Evolutionary conservation across 306 rosid genomes (phyloP).

Genomic region (Elaeagnus macrophylla): DNA sequence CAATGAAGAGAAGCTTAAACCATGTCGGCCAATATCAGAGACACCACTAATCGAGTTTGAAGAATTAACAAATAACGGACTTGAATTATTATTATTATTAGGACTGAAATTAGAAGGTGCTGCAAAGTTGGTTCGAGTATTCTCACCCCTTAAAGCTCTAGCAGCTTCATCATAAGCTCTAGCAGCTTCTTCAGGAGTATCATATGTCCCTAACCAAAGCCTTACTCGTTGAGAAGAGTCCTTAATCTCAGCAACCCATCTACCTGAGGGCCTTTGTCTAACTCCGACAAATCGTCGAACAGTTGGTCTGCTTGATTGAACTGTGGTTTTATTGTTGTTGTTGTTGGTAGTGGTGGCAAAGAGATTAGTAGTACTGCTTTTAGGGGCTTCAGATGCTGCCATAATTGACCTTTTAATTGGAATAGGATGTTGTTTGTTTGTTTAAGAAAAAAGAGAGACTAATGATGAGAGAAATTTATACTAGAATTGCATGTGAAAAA

Average conservation of each 20-base stretch:
- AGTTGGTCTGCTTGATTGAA: conserved; percentile 25
- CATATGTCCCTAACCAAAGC: conserved; percentile 88
- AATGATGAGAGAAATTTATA: not conserved
- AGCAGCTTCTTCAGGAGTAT: conserved; percentile 87
- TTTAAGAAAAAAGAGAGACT: conserved; percentile 1
- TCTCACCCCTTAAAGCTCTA: conserved; percentile 64
- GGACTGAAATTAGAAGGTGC: conserved; percentile 9
- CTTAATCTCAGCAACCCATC: conserved; percentile 96
- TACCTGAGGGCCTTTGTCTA: conserved; percentile 78
- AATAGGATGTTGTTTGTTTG: conserved; percentile 4
- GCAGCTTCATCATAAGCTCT: conserved; percentile 88
- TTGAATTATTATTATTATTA: not conserved
- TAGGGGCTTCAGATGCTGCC: conserved; percentile 49
- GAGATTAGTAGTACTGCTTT: conserved; percentile 23
- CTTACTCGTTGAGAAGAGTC: conserved; percentile 83
- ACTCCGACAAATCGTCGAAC: conserved; percentile 66
- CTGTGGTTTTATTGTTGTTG: conserved; percentile 7
- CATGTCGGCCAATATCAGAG: conserved; percentile 18
- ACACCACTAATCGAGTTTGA: not conserved
- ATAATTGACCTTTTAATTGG: conserved; percentile 13
- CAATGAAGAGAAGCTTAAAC: conserved; percentile 60
- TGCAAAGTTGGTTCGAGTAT: conserved; percentile 74
- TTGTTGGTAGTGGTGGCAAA: conserved; percentile 5
- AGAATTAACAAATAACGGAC: conserved; percentile 14
- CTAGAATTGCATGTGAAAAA: no score